A percentile compares a stretch with the other conserved stretches of the same genome.
Evolutionary conservation across 768 basidiomycete species (phyloP).

Genomic region (Polyporus arcularius): DNA sequence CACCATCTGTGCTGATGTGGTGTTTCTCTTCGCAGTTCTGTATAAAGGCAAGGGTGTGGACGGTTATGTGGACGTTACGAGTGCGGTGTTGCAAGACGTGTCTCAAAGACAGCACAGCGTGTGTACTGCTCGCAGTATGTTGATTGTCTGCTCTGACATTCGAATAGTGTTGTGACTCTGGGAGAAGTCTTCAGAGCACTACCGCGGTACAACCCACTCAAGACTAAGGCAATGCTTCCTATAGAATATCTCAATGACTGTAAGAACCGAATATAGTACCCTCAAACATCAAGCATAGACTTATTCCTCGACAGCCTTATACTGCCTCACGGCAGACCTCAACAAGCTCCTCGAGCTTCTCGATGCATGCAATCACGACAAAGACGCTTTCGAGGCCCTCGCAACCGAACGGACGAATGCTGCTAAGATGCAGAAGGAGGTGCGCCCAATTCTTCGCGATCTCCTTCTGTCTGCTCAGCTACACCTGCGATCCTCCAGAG

Average conservation of each 20-base stretch:
- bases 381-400: neutral
- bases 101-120: neutral
- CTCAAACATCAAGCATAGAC: no score
- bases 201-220: no score
- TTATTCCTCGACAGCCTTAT: neutral
- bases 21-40: slow-evolving; percentile 3
- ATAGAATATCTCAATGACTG: no score
- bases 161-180: no score
- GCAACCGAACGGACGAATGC: neutral
- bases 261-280: no score
- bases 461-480: no score
- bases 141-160: no score
- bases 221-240: no score
- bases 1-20: neutral
- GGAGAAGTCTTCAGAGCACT: no score
- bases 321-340: neutral
- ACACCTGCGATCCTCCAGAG: neutral
- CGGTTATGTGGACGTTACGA: slow-evolving; percentile 7
- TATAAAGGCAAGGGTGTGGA: slow-evolving; percentile 13
- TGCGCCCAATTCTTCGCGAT: neutral
- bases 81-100: slow-evolving; percentile 7
- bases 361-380: neutral
- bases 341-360: neutral
- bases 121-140: neutral
- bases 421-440: neutral